Conservation (phyloP, 306 rosid genomes). For the Delonix regia region DNA sequence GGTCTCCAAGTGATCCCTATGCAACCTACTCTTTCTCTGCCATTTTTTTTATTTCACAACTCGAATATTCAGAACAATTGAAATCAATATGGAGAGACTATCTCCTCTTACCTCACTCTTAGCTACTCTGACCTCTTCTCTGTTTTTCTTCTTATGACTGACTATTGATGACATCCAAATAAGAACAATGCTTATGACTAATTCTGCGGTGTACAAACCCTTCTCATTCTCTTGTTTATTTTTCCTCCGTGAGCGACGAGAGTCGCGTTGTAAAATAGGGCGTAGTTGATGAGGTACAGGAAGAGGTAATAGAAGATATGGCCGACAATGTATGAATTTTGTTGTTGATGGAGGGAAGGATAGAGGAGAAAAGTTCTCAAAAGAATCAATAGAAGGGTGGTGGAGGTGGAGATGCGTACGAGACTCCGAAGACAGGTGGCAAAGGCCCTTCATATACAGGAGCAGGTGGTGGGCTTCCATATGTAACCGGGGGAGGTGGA, state of each 20-base stretch:
- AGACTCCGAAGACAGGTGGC: slow-evolving; percentile 79
- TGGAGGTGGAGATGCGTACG: slow-evolving; percentile 95
- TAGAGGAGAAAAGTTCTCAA: slow-evolving; percentile 65
- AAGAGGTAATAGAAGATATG: slow-evolving; percentile 44
- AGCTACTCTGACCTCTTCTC: slow-evolving; percentile 43
- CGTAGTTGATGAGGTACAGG: slow-evolving; percentile 27
- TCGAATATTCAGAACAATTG: slow-evolving; percentile 69
- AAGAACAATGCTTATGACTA: slow-evolving; percentile 27
- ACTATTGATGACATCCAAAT: neutral
- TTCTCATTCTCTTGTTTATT: slow-evolving; percentile 24
- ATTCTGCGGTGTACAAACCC: slow-evolving; percentile 28
- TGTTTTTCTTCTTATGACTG: slow-evolving; percentile 17
- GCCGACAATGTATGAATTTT: slow-evolving; percentile 32
- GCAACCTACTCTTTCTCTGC: slow-evolving; percentile 75
- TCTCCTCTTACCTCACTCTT: slow-evolving; percentile 47
- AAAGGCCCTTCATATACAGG: slow-evolving; percentile 94
- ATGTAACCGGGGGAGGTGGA: slow-evolving; percentile 45
- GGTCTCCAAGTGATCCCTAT: slow-evolving; percentile 71
- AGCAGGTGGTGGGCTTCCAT: slow-evolving; percentile 66
- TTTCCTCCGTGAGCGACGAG: slow-evolving; percentile 61
- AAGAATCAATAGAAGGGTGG: slow-evolving; percentile 95
- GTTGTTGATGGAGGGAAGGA: slow-evolving; percentile 46
- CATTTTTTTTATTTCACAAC: slow-evolving; percentile 67
- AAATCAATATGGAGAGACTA: slow-evolving; percentile 66
- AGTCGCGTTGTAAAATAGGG: slow-evolving; percentile 48